Conservation (phyloP, 139 green algal species). For the Volvox africanus region DNA sequence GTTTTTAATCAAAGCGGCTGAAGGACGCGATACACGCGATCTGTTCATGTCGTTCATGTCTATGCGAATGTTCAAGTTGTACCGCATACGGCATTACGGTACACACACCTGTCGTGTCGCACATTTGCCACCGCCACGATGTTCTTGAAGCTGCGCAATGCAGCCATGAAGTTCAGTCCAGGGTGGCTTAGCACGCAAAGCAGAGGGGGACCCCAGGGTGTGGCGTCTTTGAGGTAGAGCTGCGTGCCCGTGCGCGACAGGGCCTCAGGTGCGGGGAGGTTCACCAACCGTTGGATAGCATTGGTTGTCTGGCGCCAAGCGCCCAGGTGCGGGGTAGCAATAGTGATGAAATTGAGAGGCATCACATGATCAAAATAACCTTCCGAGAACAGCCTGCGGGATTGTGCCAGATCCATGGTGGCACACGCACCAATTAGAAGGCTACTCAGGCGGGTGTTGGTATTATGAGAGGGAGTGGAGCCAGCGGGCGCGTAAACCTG, state of each 20-base stretch:
- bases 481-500: too few relatives aligned
- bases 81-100: neutral
- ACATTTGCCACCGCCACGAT: neutral
- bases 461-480: too few relatives aligned
- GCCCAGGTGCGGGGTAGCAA: conserved; percentile 53
- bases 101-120: neutral
- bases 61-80: too few relatives aligned
- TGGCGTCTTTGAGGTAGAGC: neutral
- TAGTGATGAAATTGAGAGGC: conserved; percentile 49
- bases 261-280: neutral
- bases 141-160: neutral
- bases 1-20: too few relatives aligned
- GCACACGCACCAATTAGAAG: too few relatives aligned
- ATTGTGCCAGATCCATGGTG: neutral
- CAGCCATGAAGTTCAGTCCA: neutral
- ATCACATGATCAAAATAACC: conserved; percentile 7
- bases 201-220: neutral
- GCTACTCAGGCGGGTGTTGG: too few relatives aligned
- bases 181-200: neutral
- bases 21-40: too few relatives aligned
- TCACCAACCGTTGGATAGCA: neutral
- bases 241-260: neutral
- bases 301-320: conserved; percentile 4
- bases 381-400: conserved; percentile 26
- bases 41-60: too few relatives aligned